Evolutionary conservation across 2,329 filamentous ascomycete species (phyloP), one percentile per base, ranked within the genome.

Genomic region (Didymella segeticola): DNA sequence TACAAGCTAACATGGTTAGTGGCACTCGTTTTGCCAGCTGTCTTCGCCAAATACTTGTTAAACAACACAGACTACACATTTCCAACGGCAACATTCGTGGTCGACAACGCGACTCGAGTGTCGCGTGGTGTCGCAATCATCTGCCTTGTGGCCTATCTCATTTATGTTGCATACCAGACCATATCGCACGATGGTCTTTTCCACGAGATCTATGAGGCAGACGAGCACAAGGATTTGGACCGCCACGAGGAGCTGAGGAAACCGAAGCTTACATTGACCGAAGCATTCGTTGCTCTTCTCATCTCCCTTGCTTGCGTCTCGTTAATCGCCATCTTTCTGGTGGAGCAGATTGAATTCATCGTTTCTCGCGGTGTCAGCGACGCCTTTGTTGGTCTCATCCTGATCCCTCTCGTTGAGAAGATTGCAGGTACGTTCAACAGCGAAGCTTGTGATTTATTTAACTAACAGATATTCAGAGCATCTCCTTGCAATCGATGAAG

Each of bases 371-470:
- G 78, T 22, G 77, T 87, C 33, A 73, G 66, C 15, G 75, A 77
- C 57, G 69, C 81, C 25, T 88, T 87, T 58, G 77, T 87, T 57
- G 84, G 90, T 65, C 79, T 96, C 30, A 93, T 95, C 60, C 81
- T 96, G 1, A 83, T 95, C 5, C 88, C 90, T 4, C 81, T 96
- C 0, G 90, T 95, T 5, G 91, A 96, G 70, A 96, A 96, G 75
- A 87, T 89, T 2, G 90, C 91, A 11, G 69, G 69, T 72, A 64
- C 22, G 63, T 58, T 27, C 8, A 15, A 37, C 9, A 12, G 9
- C 14, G 2, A n/a, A 3, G n/a, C 8, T 2, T 26, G 15, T 14
- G 14, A 5, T 10, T 14, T 31, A 5, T 10, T 6, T 3, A 34
- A 22, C 53, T 62, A 29, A 65, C 42, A 48, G 41, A 4, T 3